Conservation (phyloP, 78 protist genomes). For the Dictyostelium brefeldianum region DNA sequence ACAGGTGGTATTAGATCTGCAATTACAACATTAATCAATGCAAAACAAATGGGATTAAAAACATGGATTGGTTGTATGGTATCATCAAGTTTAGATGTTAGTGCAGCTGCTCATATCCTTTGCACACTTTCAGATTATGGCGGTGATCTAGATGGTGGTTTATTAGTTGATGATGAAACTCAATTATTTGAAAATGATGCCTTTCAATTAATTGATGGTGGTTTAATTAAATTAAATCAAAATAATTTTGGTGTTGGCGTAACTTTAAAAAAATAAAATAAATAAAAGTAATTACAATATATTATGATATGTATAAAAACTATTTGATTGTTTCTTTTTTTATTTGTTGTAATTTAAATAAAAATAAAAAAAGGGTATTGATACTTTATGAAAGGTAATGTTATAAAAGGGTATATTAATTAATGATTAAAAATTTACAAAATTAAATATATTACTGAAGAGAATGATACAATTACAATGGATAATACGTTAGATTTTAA, state of each 20-base stretch:
- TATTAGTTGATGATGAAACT: slow-evolving; percentile 34
- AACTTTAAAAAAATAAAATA: slow-evolving; percentile 2
- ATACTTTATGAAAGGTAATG: not conserved
- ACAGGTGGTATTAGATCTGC: slow-evolving; percentile 69
- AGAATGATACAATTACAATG: not conserved
- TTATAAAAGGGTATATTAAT: not conserved
- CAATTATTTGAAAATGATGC: slow-evolving; percentile 59
- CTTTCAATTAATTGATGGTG: slow-evolving; percentile 20
- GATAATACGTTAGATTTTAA: not conserved
- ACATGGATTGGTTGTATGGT: slow-evolving; percentile 78
- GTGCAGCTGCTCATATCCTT: slow-evolving; percentile 50
- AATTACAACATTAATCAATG: slow-evolving; percentile 29
- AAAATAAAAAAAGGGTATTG: not conserved
- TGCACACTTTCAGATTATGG: slow-evolving; percentile 19
- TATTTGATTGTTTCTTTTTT: not conserved
- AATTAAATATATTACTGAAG: slow-evolving; percentile 3
- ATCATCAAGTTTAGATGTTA: slow-evolving; percentile 27
- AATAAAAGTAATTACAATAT: not conserved
- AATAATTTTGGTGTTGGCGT: slow-evolving; percentile 58
- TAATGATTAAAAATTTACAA: not conserved
- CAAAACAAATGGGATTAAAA: slow-evolving; percentile 4
- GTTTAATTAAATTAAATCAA: slow-evolving; percentile 15
- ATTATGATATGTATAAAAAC: not conserved
- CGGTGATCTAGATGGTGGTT: slow-evolving; percentile 57
- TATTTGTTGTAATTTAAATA: not conserved